Evolutionary conservation across 2,329 filamentous ascomycete species (phyloP), one percentile per base, ranked within the genome.

Genomic region (Truncatella angustata): DNA sequence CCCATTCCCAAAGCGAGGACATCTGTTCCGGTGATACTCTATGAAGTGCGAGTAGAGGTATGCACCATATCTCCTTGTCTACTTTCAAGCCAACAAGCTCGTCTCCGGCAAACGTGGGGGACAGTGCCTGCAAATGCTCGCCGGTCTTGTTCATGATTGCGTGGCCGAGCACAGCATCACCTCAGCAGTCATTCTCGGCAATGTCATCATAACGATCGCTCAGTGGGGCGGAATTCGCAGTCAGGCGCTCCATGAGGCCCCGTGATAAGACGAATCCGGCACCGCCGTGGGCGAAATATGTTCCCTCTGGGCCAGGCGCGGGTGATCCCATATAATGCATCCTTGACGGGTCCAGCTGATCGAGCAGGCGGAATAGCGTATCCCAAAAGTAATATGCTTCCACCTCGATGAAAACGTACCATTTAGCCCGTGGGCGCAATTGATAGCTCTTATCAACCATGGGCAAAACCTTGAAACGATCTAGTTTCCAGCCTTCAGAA

Each of bases 371-470:
- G n/a, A 82, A 60, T 34, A 84, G 58, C 26, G 79, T 81, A 28
- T 73, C 67, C 70, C 80, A 80, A 11, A 80, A 69, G 35, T 83
- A 63, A 57, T 80, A 84, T 0, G 79, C 83, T 59, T 85, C 81
- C 0, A 79, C 74, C 58, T 84, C 81, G 48, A 82, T 74, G 61
- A 85, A 84, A 52, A 82, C 68, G 55, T 76, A 85, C 81, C 81
- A 85, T 50, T 78, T 77, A 44, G 76, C 74, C 24, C 78, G 65
- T 2, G 75, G 74, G 34, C 66, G 60, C 50, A 68, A 60, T 14
- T 50, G 53, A 43, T 63, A 53, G 5, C 78, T 72, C 58, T 77
- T 73, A 58, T 80, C 76, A 3, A 78, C 73, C 69, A 81, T 75
- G 6, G 79, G 79, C 21, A 82, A 64, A 56, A 79, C 78, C 62